Conservation (phyloP, 352 stramenopile species). For the Pythium pectinolyticum region DNA sequence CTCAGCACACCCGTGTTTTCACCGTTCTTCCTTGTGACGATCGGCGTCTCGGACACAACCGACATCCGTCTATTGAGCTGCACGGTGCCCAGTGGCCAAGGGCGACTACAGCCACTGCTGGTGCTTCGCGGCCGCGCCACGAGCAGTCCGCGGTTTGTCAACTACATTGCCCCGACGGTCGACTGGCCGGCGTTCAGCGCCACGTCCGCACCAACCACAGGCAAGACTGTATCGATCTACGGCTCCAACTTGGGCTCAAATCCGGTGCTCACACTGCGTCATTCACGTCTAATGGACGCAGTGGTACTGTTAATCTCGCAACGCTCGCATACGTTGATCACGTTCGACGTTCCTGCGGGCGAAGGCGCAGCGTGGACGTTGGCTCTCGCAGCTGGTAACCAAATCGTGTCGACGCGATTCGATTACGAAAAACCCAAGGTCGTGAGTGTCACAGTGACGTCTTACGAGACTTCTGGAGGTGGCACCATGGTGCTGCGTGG, state of each 20-base stretch:
- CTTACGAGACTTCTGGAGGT: constrained; percentile 43
- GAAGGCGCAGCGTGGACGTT: constrained; percentile 44
- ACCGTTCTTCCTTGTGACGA: constrained; percentile 20
- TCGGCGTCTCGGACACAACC: constrained; percentile 24
- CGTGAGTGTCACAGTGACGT: constrained; percentile 29
- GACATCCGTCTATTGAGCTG: constrained; percentile 47
- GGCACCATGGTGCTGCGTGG: constrained; percentile 47
- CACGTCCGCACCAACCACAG: constrained; percentile 34
- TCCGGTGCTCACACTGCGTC: constrained; percentile 32
- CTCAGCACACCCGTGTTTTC: constrained; percentile 30
- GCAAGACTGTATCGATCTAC: constrained; percentile 42
- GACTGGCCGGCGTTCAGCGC: constrained; percentile 41
- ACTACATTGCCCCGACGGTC: constrained; percentile 48
- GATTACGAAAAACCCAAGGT: constrained; percentile 55
- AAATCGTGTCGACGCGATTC: constrained; percentile 40
- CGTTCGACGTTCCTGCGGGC: constrained; percentile 48
- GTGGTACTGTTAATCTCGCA: constrained; percentile 27
- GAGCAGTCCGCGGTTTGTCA: constrained; percentile 49
- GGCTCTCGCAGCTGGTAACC: constrained; percentile 42
- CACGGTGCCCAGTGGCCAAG: constrained; percentile 46
- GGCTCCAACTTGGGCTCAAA: constrained; percentile 59
- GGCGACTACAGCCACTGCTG: constrained; percentile 37
- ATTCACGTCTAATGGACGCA: neutral
- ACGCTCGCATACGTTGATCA: constrained; percentile 36
- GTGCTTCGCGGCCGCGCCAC: constrained; percentile 34